Evolutionary conservation across 495 filamentous ascomycete genomes (phyloP).

Genomic region (Trypethelium eluteriae): DNA sequence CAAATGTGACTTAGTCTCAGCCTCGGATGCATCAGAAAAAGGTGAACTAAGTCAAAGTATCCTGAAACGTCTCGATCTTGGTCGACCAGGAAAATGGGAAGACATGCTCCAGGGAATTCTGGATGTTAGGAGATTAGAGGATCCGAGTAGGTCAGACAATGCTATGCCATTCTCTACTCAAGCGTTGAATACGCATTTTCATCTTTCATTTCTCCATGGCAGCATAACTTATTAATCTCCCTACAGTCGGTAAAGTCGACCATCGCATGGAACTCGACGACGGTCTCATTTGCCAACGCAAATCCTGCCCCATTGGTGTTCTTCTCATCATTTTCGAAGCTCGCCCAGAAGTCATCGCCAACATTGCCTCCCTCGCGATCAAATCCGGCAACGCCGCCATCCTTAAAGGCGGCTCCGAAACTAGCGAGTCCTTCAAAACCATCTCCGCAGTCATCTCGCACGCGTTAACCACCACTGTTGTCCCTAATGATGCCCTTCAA

Average conservation of each 20-base stretch:
- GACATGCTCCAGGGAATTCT: slow-evolving; percentile 96
- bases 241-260: slow-evolving; percentile 72
- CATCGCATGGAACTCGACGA: slow-evolving; percentile 84
- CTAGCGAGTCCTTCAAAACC: slow-evolving; percentile 80
- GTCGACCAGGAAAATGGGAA: slow-evolving; percentile 82
- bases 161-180: neutral
- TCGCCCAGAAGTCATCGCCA: slow-evolving; percentile 95
- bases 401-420: slow-evolving; percentile 94
- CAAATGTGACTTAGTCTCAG: slow-evolving; percentile 65
- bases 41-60: slow-evolving; percentile 76
- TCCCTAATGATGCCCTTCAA: slow-evolving; percentile 82
- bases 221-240: slow-evolving; percentile 1
- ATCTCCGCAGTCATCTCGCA: slow-evolving; percentile 79
- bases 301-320: slow-evolving; percentile 90
- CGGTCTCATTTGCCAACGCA: slow-evolving; percentile 71
- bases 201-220: neutral
- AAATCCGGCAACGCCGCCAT: slow-evolving; percentile 98
- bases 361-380: slow-evolving; percentile 92
- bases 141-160: slow-evolving; percentile 60
- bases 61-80: slow-evolving; percentile 82
- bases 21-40: slow-evolving; percentile 59
- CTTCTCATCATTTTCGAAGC: slow-evolving; percentile 97
- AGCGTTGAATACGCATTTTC: slow-evolving; percentile 8
- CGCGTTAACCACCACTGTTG: slow-evolving; percentile 65
- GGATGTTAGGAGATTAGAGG: slow-evolving; percentile 75